Evolutionary conservation across 306 rosid genomes (phyloP), one percentile per base, ranked within the genome.

Genomic region (Quercus engelmannii): DNA sequence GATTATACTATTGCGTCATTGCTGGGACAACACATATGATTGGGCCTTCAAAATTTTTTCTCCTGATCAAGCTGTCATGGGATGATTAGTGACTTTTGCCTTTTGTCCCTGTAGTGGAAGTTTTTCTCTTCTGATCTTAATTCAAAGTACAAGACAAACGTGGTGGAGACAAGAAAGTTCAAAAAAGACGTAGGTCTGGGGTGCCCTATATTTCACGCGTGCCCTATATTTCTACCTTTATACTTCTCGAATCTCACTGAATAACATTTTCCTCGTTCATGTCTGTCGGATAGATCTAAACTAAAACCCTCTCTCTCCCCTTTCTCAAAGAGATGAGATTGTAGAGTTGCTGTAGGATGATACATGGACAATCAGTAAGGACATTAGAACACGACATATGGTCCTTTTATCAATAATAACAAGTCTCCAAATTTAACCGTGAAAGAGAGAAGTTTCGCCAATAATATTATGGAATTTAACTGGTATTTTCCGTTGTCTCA

Each of bases 201-300:
- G 82, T 79, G 73, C 81, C 87, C 88, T 89, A 76, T 71, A 85
- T 83, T 88, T 90, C 91, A 84, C 88, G 93, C 93, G 76, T 87
- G 83, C 92, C 87, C 84, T 58, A 76, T 82, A 80, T 86, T 80
- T 38, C 46, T n/a, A 82, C 77, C 79, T 8, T 55, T 65, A 55
- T 12, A 28, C 76, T 64, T 57, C 74, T 77, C 79, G 79, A 81
- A 71, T 69, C 78, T 80, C 83, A 23, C 84, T 61, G 71, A 52
- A 61, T 74, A 61, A 25, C 81, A 51, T 62, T 73, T 85, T 85
- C 71, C 78, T 46, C 67, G 21, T 35, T 64, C 79, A 35, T 74
- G 25, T 75, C 62, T 76, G 25, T 30, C 63, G 79, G 75, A 38
- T 38, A 38, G 46, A 54, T 23, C 35, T 71, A 52, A 26, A 26